These are phyloP conservation scores for Psilocybe azurescens DNA, from an alignment of 768 basidiomycete genomes.

Conservation along the genomic window DNA sequence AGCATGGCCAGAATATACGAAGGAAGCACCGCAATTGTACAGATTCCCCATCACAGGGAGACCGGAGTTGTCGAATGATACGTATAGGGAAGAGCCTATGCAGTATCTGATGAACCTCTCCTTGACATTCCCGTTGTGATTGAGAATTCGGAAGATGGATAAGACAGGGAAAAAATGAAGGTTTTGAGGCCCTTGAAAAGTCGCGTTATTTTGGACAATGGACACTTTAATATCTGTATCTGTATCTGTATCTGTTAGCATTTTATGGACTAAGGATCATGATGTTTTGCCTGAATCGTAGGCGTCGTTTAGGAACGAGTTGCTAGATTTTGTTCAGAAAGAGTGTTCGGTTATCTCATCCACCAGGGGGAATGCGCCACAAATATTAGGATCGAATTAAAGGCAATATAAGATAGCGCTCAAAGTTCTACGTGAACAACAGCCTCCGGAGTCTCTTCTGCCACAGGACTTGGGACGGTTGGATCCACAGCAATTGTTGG, in stretches of 20 bases:
- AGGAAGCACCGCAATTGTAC: slow-evolving; percentile 24
- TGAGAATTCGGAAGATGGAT: not conserved
- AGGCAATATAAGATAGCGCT: not conserved
- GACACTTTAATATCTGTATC: not conserved
- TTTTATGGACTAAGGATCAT: not conserved
- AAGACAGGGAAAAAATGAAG: not conserved
- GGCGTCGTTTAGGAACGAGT: not conserved
- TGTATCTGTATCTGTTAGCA: not conserved
- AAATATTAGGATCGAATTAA: not conserved
- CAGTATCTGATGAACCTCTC: slow-evolving; percentile 31
- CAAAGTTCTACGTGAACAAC: slow-evolving; percentile 23
- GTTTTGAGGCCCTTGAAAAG: not conserved
- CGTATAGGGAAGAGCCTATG: slow-evolving; percentile 35
- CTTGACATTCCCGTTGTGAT: slow-evolving; percentile 23
- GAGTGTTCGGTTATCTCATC: too few species aligned
- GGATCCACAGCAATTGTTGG: not conserved
- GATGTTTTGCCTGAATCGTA: not conserved
- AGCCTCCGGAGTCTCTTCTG: slow-evolving; percentile 1
- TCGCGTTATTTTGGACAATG: not conserved
- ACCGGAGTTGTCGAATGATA: slow-evolving; percentile 30
- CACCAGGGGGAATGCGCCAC: not conserved
- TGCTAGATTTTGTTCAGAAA: too few species aligned
- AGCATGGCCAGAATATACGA: slow-evolving; percentile 38
- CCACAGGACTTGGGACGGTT: not conserved
- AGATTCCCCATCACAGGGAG: slow-evolving; percentile 25